phyloP scores from a whole-genome alignment of 768 basidiomycete species.

The Pleurotus citrinopileatus region DNA sequence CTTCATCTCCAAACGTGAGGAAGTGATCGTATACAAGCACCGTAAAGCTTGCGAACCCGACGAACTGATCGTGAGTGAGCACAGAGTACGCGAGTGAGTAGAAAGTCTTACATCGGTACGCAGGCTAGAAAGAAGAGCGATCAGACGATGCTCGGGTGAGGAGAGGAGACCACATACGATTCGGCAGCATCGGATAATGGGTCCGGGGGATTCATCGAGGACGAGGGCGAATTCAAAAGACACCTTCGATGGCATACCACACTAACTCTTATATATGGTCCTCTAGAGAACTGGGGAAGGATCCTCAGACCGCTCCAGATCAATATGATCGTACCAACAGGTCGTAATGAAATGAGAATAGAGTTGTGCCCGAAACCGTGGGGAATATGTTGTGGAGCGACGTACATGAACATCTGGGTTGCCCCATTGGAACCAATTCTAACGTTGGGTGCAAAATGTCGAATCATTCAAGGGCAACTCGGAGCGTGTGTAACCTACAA shows the following conservation, averaged over 20 bases:
- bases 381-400: not conserved
- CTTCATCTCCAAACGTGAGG: constrained; percentile 48
- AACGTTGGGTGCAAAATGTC: too few species aligned
- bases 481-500: too few species aligned
- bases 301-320: not conserved
- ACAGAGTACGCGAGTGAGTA: not conserved
- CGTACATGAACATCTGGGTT: too few species aligned
- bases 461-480: too few species aligned
- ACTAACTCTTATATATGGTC: not conserved
- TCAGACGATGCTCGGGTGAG: not conserved
- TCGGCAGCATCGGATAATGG: constrained; percentile 2
- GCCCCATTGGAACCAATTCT: too few species aligned
- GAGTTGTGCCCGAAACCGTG: not conserved
- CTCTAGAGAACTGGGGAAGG: not conserved
- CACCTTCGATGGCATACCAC: not conserved
- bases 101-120: constrained; percentile 12
- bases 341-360: not conserved
- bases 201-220: not conserved
- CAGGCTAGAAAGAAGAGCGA: not conserved
- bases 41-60: constrained; percentile 50
- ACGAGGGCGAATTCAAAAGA: not conserved
- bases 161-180: not conserved
- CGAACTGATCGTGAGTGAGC: constrained; percentile 29
- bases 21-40: constrained; percentile 56
- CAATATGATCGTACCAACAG: not conserved